phyloP scores from a whole-genome alignment of 495 filamentous ascomycete genomes.

The Trichocladium uniseriatum region DNA sequence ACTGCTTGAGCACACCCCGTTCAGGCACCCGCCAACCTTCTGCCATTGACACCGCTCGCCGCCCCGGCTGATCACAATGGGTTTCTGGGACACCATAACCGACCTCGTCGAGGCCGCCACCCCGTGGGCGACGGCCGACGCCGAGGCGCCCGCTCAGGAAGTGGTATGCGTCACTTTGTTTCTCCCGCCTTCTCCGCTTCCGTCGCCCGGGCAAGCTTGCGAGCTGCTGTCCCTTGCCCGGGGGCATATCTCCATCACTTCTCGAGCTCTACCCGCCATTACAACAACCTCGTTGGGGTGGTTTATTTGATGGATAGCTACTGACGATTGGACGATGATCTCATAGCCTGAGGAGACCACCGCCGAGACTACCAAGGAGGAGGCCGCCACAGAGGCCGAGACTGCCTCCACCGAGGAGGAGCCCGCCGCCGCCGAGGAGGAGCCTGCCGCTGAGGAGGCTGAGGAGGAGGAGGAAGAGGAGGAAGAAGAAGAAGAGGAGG shows the following conservation, averaged over 20 bases:
- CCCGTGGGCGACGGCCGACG: conserved; percentile 47
- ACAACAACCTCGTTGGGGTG: too few relatives aligned
- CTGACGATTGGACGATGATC: neutral
- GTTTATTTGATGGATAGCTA: too few relatives aligned
- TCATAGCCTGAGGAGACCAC: conserved; percentile 19
- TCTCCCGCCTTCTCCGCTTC: conserved; percentile 1
- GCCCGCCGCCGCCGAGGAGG: conserved; percentile 29
- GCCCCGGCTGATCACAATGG: conserved; percentile 36
- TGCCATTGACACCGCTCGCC: conserved; percentile 33
- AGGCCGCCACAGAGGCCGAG: conserved; percentile 45
- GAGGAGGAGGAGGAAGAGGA: conserved; percentile 42
- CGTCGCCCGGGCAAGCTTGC: neutral
- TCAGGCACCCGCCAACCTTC: conserved; percentile 11
- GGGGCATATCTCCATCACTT: too few relatives aligned
- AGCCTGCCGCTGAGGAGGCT: conserved; percentile 37
- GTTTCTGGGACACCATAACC: conserved; percentile 46
- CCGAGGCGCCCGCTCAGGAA: conserved; percentile 40
- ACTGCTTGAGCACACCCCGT: conserved; percentile 21
- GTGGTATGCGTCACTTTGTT: conserved; percentile 16
- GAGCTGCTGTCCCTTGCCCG: too few relatives aligned
- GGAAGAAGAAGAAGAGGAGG: conserved; percentile 68
- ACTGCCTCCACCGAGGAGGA: conserved; percentile 40
- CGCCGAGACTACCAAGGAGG: conserved; percentile 36
- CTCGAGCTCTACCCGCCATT: too few relatives aligned
- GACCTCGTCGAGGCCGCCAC: conserved; percentile 47